Conservation (phyloP, 2,329 filamentous ascomycete genomes). For the Beauveria bassiana region DNA sequence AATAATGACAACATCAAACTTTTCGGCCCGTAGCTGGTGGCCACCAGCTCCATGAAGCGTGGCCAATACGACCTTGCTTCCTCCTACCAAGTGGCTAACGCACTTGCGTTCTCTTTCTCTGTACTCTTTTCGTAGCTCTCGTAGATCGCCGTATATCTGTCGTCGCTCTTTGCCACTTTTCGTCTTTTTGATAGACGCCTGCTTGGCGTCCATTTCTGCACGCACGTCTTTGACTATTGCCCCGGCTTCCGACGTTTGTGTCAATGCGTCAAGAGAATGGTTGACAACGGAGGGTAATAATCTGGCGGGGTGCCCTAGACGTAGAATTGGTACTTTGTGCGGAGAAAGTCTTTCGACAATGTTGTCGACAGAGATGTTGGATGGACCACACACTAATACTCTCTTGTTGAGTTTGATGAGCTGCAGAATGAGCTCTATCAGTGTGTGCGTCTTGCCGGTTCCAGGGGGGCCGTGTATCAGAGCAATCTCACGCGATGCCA, state of each 20-base stretch:
- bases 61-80: conserved; percentile 81
- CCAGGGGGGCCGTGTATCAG: conserved; percentile 93
- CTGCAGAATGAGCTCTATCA: conserved; percentile 94
- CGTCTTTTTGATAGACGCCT: conserved; percentile 81
- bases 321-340: conserved; percentile 78
- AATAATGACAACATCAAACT: conserved; percentile 90
- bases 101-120: conserved; percentile 77
- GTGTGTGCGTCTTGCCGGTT: conserved; percentile 93
- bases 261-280: conserved; percentile 86
- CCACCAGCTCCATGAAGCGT: conserved; percentile 90
- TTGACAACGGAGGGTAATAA: conserved; percentile 80
- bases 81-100: conserved; percentile 63
- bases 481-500: conserved; percentile 73
- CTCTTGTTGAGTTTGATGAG: conserved; percentile 65
- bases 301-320: conserved; percentile 86
- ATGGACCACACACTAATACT: conserved; percentile 89
- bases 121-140: conserved; percentile 80
- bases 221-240: conserved; percentile 84
- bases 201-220: conserved; percentile 86
- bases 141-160: conserved; percentile 77
- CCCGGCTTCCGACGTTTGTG: conserved; percentile 82
- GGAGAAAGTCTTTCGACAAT: conserved; percentile 87
- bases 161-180: conserved; percentile 70
- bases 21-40: conserved; percentile 67
- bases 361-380: conserved; percentile 96